Evolutionary conservation across 257 asterid species (phyloP).

Genomic region (Gentiana dahurica): DNA sequence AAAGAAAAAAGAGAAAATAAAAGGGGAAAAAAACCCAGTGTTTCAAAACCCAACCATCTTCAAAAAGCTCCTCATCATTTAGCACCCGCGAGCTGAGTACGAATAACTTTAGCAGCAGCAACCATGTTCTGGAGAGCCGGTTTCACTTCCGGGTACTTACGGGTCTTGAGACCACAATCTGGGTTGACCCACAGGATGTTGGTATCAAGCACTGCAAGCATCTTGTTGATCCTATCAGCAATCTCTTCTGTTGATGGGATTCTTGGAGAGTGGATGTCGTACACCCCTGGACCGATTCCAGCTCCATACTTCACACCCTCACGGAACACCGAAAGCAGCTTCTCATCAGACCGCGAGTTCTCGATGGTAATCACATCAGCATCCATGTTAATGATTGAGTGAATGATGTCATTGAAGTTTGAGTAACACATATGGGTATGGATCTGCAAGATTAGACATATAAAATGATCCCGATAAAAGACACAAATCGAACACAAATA

Average conservation of each 20-base stretch:
- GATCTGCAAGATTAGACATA: slow-evolving; percentile 30
- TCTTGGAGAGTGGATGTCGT: slow-evolving; percentile 95
- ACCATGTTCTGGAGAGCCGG: slow-evolving; percentile 88
- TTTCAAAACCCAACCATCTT: neutral
- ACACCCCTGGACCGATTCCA: slow-evolving; percentile 95
- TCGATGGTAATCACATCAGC: slow-evolving; percentile 97
- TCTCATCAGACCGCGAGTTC: slow-evolving; percentile 97
- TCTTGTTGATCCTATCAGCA: slow-evolving; percentile 81
- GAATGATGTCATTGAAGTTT: slow-evolving; percentile 96
- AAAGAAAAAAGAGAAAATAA: neutral
- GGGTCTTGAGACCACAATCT: slow-evolving; percentile 95
- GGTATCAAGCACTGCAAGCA: slow-evolving; percentile 95
- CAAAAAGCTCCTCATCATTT: slow-evolving; percentile 19
- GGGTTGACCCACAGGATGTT: slow-evolving; percentile 98
- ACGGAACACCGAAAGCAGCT: slow-evolving; percentile 91
- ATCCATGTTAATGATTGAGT: slow-evolving; percentile 93
- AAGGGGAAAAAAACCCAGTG: slow-evolving; percentile 3
- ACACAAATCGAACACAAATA: no score
- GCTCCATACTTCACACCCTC: slow-evolving; percentile 96
- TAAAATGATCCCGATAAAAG: neutral
- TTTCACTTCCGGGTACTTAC: slow-evolving; percentile 80
- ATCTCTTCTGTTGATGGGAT: slow-evolving; percentile 86
- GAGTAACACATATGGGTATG: slow-evolving; percentile 99
- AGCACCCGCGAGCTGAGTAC: slow-evolving; percentile 62
- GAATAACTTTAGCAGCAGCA: slow-evolving; percentile 71